A percentile compares a stretch with the other conserved stretches of the same genome.
Evolutionary conservation across 805 yeast species (phyloP).

Genomic region (Candida xiaguanensis): DNA sequence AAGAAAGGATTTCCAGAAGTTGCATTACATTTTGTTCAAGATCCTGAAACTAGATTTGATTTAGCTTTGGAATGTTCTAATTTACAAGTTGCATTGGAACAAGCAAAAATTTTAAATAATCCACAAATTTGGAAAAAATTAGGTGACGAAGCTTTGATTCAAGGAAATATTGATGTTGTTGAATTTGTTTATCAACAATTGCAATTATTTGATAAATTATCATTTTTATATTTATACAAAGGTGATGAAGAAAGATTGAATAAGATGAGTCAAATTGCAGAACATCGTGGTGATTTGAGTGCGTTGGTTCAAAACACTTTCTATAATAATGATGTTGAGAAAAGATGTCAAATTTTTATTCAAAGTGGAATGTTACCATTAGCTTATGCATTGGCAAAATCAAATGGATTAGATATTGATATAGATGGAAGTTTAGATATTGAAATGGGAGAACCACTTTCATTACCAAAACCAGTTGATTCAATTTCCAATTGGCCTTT

Average conservation of each 20-base stretch:
- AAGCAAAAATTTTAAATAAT: slow-evolving; percentile 75
- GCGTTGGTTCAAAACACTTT: slow-evolving; percentile 81
- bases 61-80: slow-evolving; percentile 93
- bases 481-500: slow-evolving; percentile 77
- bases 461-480: slow-evolving; percentile 47
- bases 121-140: slow-evolving; percentile 74
- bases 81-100: slow-evolving; percentile 78
- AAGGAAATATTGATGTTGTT: slow-evolving; percentile 82
- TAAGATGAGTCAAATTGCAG: slow-evolving; percentile 88
- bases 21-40: slow-evolving; percentile 95
- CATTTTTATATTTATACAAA: slow-evolving; percentile 80
- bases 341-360: slow-evolving; percentile 69
- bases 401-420: slow-evolving; percentile 70
- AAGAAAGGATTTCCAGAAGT: slow-evolving; percentile 96
- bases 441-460: slow-evolving; percentile 38
- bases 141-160: slow-evolving; percentile 81
- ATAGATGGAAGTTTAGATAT: slow-evolving; percentile 60
- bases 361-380: slow-evolving; percentile 80
- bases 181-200: slow-evolving; percentile 88
- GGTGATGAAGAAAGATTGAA: slow-evolving; percentile 75
- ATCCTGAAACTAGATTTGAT: slow-evolving; percentile 93
- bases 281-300: slow-evolving; percentile 74
- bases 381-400: slow-evolving; percentile 89
- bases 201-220: slow-evolving; percentile 80
- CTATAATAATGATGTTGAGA: slow-evolving; percentile 69